phyloP scores from a whole-genome alignment of 768 basidiomycete species.

The Mycena latifolia region DNA sequence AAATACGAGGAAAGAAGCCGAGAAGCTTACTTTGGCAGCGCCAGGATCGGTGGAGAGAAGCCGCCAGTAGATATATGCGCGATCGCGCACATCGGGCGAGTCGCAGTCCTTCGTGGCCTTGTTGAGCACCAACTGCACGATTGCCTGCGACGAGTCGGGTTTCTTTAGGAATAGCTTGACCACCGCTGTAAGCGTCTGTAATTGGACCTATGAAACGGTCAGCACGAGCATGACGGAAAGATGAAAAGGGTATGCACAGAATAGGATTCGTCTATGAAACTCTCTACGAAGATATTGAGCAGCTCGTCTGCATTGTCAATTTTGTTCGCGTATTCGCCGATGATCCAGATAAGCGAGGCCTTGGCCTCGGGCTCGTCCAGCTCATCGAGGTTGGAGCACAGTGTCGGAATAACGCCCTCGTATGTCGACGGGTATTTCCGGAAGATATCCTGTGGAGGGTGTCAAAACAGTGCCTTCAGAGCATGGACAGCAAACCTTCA shows the following conservation, averaged over 20 bases:
- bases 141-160: slow-evolving; percentile 91
- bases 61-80: slow-evolving; percentile 99
- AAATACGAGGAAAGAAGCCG: not conserved
- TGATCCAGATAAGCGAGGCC: slow-evolving; percentile 98
- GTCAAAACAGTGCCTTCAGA: not conserved
- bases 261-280: slow-evolving; percentile 95
- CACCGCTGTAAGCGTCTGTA: slow-evolving; percentile 92
- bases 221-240: not conserved
- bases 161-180: slow-evolving; percentile 98
- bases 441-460: slow-evolving; percentile 87
- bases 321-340: slow-evolving; percentile 98
- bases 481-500: slow-evolving; percentile 77
- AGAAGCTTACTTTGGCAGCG: slow-evolving; percentile 87
- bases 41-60: slow-evolving; percentile 94
- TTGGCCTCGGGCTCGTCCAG: slow-evolving; percentile 99
- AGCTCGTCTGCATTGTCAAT: slow-evolving; percentile 98
- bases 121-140: slow-evolving; percentile 91
- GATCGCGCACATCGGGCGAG: slow-evolving; percentile 95
- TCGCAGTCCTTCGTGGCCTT: slow-evolving; percentile 98
- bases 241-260: slow-evolving; percentile 45
- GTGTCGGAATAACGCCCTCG: slow-evolving; percentile 96
- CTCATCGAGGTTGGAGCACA: slow-evolving; percentile 96
- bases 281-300: slow-evolving; percentile 91
- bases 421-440: slow-evolving; percentile 96
- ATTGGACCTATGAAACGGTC: slow-evolving; percentile 61